phyloP scores from a whole-genome alignment of 2,329 filamentous ascomycete genomes.

The Paracoccidioides brasiliensis region DNA sequence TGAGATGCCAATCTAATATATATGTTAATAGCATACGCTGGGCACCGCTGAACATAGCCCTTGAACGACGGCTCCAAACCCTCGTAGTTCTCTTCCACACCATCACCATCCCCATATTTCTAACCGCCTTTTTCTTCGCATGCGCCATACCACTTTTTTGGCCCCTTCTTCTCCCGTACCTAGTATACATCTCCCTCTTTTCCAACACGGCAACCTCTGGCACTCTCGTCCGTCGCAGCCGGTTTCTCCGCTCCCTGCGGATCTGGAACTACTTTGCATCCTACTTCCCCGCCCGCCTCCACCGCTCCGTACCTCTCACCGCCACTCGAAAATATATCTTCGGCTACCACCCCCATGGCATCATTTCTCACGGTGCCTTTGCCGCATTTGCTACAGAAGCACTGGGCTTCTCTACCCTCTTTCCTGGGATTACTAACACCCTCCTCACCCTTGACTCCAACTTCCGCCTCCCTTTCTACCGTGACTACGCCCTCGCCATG shows the following conservation, averaged over 20 bases:
- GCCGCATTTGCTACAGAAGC: slow-evolving; percentile 84
- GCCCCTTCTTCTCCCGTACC: slow-evolving; percentile 65
- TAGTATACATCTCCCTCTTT: slow-evolving; percentile 63
- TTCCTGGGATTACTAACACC: slow-evolving; percentile 90
- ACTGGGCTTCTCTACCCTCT: slow-evolving; percentile 71
- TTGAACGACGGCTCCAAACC: slow-evolving; percentile 61
- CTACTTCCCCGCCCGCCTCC: slow-evolving; percentile 81
- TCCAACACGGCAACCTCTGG: slow-evolving; percentile 68
- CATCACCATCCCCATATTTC: slow-evolving; percentile 53
- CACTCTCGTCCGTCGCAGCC: slow-evolving; percentile 57
- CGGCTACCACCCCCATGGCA: slow-evolving; percentile 93
- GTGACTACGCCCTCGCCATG: slow-evolving; percentile 84
- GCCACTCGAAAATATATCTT: slow-evolving; percentile 88
- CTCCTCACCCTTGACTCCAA: slow-evolving; percentile 90
- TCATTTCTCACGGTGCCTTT: slow-evolving; percentile 94
- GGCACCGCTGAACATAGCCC: slow-evolving; percentile 64
- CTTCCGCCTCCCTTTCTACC: slow-evolving; percentile 84
- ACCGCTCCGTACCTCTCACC: slow-evolving; percentile 68
- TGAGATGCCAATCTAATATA: neutral
- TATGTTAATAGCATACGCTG: slow-evolving; percentile 52
- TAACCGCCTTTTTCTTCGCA: slow-evolving; percentile 78
- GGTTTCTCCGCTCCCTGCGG: slow-evolving; percentile 57
- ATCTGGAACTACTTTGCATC: slow-evolving; percentile 83
- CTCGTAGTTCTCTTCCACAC: slow-evolving; percentile 64
- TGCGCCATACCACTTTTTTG: slow-evolving; percentile 86